phyloP scores from a whole-genome alignment of 2,329 filamentous ascomycete genomes.

The Colletotrichum orbiculare region DNA sequence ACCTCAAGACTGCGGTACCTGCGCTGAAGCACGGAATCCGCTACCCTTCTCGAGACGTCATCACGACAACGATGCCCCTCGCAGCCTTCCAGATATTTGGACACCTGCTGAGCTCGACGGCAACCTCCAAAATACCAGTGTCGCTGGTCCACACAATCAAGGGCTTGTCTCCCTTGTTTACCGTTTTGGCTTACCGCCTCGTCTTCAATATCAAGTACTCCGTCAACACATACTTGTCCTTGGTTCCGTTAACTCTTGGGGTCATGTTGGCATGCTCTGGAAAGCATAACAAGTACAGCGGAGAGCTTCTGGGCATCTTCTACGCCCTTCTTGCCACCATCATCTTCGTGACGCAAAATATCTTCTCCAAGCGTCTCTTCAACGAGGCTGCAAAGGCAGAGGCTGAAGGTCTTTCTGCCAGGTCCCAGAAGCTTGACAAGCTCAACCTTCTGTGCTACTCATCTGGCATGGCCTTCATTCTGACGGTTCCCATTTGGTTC shows the following conservation, averaged over 20 bases:
- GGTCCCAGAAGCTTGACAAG: conserved; percentile 89
- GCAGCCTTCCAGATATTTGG: conserved; percentile 93
- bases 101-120: conserved; percentile 92
- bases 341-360: conserved; percentile 98
- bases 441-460: conserved; percentile 97
- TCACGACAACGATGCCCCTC: conserved; percentile 88
- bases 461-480: conserved; percentile 89
- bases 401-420: conserved; percentile 71
- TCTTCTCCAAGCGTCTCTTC: conserved; percentile 97
- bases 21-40: conserved; percentile 87
- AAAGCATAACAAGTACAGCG: conserved; percentile 74
- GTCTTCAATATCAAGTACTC: conserved; percentile 92
- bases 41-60: conserved; percentile 81
- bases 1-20: conserved; percentile 76
- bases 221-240: conserved; percentile 84
- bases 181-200: conserved; percentile 90
- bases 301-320: conserved; percentile 88
- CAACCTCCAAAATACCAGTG: conserved; percentile 93
- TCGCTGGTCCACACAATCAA: conserved; percentile 99
- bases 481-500: conserved; percentile 93
- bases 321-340: conserved; percentile 91
- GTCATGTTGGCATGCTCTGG: conserved; percentile 97
- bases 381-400: conserved; percentile 92
- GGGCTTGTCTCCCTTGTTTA: conserved; percentile 94
- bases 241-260: conserved; percentile 91